Evolutionary conservation across 2,329 filamentous ascomycete genomes (phyloP), one percentile per base, ranked within the genome.

Genomic region (Microdochium trichocladiopsis): DNA sequence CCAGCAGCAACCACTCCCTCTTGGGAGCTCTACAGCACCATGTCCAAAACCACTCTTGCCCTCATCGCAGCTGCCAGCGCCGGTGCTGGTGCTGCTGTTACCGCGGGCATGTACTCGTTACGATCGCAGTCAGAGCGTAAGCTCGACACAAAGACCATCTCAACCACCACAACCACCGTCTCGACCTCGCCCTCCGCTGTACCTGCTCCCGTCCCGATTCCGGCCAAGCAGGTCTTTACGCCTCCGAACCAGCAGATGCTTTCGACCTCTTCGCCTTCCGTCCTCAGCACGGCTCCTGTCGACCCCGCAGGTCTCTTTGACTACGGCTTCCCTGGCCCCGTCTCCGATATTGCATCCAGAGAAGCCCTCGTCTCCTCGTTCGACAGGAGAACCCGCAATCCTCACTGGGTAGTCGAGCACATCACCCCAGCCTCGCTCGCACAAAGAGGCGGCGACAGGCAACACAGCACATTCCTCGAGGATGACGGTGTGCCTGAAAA

Each of bases 381-480:
- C 79, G 93, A 99, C 73, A 90, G 94, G 25, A 86, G 90, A 56
- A 87, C 84, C 45, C 84, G 92, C 66, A 99, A 99, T 72, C 94
- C 94, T 25, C 81, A 88, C 68, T 99, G 93, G 93, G 94, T 92
- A 9, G 86, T 87, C 57, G 94, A 99, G 75, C 94, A 99, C 76
- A 96, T 99, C 70, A 99, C 94, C 0, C 84, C 91, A 2, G 82
- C 83, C 33, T 97, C 93, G 0, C 81, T 99, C 14, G 78, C 86
- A 3, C 68, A 77, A 50, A 83, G 84, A 57, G 84, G 87, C 55
- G 94, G 83, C 60, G 92, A 97, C 73, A 86, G 94, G 64, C 88
- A 90, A 69, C 77, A 93, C 78, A 91, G 85, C 67, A 72, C 73
- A 56, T 99, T 99, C 69, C 70, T 84, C 59, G 93, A 99, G 72